Base-by-base conservation (phyloP, 2,329 filamentous ascomycete species). In the Pyricularia pennisetigena region DNA sequence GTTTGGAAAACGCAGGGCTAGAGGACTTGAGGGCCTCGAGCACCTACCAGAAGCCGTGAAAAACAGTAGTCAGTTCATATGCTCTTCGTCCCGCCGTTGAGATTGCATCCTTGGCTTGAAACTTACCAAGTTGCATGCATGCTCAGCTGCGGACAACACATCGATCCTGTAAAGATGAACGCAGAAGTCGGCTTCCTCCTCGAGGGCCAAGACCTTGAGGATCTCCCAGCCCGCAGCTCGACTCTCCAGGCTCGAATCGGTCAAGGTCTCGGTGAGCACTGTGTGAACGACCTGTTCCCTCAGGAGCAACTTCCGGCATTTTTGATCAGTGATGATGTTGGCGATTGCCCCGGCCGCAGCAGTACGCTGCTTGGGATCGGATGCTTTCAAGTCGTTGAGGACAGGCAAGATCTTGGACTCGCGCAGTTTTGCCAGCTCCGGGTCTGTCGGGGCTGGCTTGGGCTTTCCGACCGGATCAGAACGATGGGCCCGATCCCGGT, bases 151-250 rank as follows among this genome's bases (percentile, higher is more conserved):
- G 30, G 85, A 86, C 69, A 90, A 73, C 16, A 89, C 76, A 74
- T 90, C 88, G 30, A 85, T 79, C 62, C 88, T 80, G 73, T 84
- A 90, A 69, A 91, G 75, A 72, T 90, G 87, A 24, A 90, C 79
- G 70, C 86, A 88, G 69, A 90, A 90, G 73, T 90, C 88, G 14
- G 84, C 79, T 72, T 89, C 88, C 75, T 90, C 88, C 73, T 89
- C 85, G 70, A 85, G 79, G 2, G 84, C 85, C 67, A 91, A 79
- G 61, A 86, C 82, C 71, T 84, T 82, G 67, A 91, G 78, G 71
- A 90, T 88, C 14, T 85, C 84, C 88, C 88, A 91, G n/a, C 87
- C 88, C 24, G 87, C 86, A 62, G 87, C 85, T 65, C 86, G 82
- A 72, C 86, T 87, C 76, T 90, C 87, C 67, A 89, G 79, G 69